Base-by-base conservation (phyloP, 768 basidiomycete genomes). In the Suillus subaureus region DNA sequence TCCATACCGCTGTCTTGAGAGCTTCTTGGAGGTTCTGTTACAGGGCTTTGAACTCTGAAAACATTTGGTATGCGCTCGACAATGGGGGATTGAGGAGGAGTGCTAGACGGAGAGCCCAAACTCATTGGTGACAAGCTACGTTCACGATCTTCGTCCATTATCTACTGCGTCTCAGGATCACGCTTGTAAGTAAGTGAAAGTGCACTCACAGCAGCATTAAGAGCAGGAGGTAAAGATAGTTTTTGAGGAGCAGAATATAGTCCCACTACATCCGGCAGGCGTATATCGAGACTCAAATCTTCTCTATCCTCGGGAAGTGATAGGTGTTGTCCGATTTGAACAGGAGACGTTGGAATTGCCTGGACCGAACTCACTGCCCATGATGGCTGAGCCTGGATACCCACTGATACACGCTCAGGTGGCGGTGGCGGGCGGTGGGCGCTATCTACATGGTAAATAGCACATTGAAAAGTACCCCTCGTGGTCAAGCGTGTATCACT, bases 71-170 rank as follows among this genome's bases (percentile, higher is more conserved):
- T 60, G 47, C 18, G 67, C 1, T 62, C 47, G n/a, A 7, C 61
- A 37, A 65, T 42, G 6, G 70, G 74, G 5, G 74, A 68, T 39
- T 69, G 75, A 52, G 75, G 67, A 42, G 81, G 79, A 12, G 80
- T 80, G 66, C 78, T 81, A 21, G 77, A 68, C 8, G 81, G 72
- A 8, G 86, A 86, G 68, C 84, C 86, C 51, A 89, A 79, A 63
- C 88, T 89, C 86, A 87, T 88, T 1, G 86, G 87, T 57, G 86
- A 86, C 55, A 86, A 76, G 74, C 84, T 89, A 64, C 85, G 77
- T 21, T 82, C 80, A 61, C 64, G 75, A 61, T 74, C 76, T 49
- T 69, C 69, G 57, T 61, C 61, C 51, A 65, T 67, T 77, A 69
- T 78, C 77, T 73, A 73, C 71, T 62, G 47, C 37, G 63, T n/a